Evolutionary conservation across 768 basidiomycete genomes (phyloP).

Genomic region (Antrodiella citrinella): DNA sequence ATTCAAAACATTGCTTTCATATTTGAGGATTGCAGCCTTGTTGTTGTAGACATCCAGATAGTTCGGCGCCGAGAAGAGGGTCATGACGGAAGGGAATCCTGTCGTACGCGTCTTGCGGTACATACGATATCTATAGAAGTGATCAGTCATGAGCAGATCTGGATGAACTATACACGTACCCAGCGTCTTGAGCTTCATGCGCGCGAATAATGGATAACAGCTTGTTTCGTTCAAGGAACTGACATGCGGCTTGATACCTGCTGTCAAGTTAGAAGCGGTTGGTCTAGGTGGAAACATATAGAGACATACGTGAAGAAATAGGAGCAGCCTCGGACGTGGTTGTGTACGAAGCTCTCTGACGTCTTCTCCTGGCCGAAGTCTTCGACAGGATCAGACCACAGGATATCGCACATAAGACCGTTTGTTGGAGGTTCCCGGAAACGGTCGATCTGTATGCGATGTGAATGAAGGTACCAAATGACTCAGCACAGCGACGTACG

Average conservation of each 20-base stretch:
- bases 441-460: conserved; percentile 77
- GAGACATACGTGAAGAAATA: conserved; percentile 71
- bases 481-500: conserved; percentile 36
- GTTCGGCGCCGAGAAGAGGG: conserved; percentile 98
- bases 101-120: conserved; percentile 98
- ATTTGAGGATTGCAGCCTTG: conserved; percentile 98
- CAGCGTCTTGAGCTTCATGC: conserved; percentile 98
- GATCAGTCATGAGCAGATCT: not conserved
- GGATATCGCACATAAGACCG: conserved; percentile 96
- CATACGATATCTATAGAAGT: conserved; percentile 75
- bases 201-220: conserved; percentile 94
- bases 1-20: conserved; percentile 98
- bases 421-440: conserved; percentile 98
- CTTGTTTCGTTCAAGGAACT: conserved; percentile 96
- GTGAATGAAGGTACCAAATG: no score
- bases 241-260: conserved; percentile 93
- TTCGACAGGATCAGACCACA: conserved; percentile 98
- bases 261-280: not conserved
- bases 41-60: conserved; percentile 99
- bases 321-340: conserved; percentile 94
- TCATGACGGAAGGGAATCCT: conserved; percentile 99
- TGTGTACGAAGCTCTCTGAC: conserved; percentile 85
- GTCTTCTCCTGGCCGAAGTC: conserved; percentile 95
- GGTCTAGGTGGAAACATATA: conserved; percentile 5
- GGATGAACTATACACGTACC: conserved; percentile 45